These are phyloP conservation scores for Penicillium sp. DNA, from an alignment of 2,329 filamentous ascomycete genomes.

Conservation along the genomic window DNA sequence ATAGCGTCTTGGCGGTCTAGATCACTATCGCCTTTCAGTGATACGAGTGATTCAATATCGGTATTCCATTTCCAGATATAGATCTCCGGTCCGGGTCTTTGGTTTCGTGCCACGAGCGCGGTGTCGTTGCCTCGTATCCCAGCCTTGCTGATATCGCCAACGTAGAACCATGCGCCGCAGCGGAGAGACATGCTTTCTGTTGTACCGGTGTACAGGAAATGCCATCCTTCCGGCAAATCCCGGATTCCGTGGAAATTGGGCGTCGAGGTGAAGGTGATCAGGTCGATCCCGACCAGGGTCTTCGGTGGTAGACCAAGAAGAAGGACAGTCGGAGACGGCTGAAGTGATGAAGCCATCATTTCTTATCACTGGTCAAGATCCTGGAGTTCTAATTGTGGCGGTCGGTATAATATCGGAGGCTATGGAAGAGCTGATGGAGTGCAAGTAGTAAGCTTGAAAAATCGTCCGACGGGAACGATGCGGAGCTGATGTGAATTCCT, in stretches of 20 bases:
- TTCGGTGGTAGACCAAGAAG: conserved; percentile 44
- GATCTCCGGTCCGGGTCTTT: conserved; percentile 41
- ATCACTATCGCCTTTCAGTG: conserved; percentile 31
- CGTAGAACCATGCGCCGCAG: conserved; percentile 59
- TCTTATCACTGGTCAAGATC: background rate
- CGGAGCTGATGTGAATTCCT: conserved; percentile 2
- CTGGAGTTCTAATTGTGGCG: background rate
- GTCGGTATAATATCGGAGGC: background rate
- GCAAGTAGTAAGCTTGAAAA: conserved; percentile 3
- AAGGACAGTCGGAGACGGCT: conserved; percentile 42
- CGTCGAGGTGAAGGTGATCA: conserved; percentile 60
- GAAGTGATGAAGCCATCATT: conserved; percentile 21
- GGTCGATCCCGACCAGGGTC: conserved; percentile 50
- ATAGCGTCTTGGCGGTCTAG: conserved; percentile 46
- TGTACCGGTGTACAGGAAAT: conserved; percentile 59
- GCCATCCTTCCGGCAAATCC: conserved; percentile 54
- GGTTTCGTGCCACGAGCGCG: conserved; percentile 10
- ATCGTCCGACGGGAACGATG: background rate
- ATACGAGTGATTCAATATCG: conserved; percentile 34
- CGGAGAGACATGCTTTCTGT: conserved; percentile 57
- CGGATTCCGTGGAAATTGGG: conserved; percentile 59
- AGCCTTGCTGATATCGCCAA: conserved; percentile 37
- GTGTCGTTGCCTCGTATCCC: conserved; percentile 13
- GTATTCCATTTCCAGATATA: conserved; percentile 53
- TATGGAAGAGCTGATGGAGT: background rate